Base-by-base conservation (phyloP, 2,329 filamentous ascomycete species). In the Talaromyces atroroseus region DNA sequence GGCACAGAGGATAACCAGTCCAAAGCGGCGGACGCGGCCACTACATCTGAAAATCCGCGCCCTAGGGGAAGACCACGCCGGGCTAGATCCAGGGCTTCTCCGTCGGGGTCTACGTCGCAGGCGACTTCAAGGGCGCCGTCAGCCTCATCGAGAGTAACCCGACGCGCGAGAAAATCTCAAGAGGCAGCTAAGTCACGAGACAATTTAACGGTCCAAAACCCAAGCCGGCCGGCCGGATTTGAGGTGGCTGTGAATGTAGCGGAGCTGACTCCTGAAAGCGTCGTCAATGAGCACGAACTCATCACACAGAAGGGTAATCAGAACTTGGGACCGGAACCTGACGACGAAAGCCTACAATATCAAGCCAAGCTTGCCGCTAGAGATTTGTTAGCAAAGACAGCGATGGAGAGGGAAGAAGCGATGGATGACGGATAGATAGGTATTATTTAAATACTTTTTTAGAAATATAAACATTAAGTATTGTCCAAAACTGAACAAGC, bases 331-430 rank as follows among this genome's bases (percentile, higher is more conserved):
- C 21, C 34, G 46, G 29, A 49, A 14, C n/a, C 36, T 6, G 46
- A 20, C 4, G 26, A 21, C 12, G 26, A 44, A 5, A 44, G 16
- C 16, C 56, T 67, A 61, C 59, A 67, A 63, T 53, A 58, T 23
- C 72, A 68, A 49, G 66, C 69, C 26, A 68, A 67, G 59, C 61
- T 71, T 47, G 66, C 68, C 52, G 64, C 66, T 52, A 65, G 71
- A 45, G 70, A 74, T 60, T 59, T 59, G 16, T 63, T 73, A 63
- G 68, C 64, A 21, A 68, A 66, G 42, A 57, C 70, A 49, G 70
- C 68, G 10, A 71, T 74, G 68, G 67, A 73, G 55, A 68, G 70
- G 6, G 72, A 74, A 55, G 71, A 74, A 56, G 68, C 68, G 10
- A 69, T 73, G 68, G 71, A 62, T 1, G 67, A 68, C 12, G 62